These are phyloP conservation scores for Pichia sp. DNA, from an alignment of 1,139 yeast species.

Conservation along the genomic window DNA sequence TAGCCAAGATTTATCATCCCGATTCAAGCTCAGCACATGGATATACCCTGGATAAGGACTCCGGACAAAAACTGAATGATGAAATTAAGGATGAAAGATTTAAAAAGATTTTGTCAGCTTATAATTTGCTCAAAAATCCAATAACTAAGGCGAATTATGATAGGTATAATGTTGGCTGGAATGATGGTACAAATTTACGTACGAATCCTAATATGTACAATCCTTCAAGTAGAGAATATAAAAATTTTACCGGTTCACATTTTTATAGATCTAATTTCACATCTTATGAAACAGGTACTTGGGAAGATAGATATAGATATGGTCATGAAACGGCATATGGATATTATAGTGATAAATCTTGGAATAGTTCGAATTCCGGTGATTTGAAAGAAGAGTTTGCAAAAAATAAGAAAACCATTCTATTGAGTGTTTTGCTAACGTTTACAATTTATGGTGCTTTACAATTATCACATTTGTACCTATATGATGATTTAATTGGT, in stretches of 20 bases:
- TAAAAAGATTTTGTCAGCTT: slow-evolving; percentile 67
- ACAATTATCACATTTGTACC: slow-evolving; percentile 35
- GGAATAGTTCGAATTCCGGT: slow-evolving; percentile 34
- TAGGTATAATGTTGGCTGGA: slow-evolving; percentile 38
- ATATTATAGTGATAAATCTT: slow-evolving; percentile 21
- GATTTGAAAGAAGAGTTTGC: slow-evolving; percentile 32
- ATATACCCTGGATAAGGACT: slow-evolving; percentile 11
- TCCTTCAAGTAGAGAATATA: slow-evolving; percentile 15
- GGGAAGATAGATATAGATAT: slow-evolving; percentile 48
- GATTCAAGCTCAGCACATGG: slow-evolving; percentile 41
- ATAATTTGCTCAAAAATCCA: slow-evolving; percentile 61
- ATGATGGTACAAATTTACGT: slow-evolving; percentile 21
- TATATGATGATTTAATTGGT: slow-evolving; percentile 28
- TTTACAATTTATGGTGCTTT: slow-evolving; percentile 38
- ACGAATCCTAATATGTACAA: slow-evolving; percentile 21
- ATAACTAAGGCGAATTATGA: slow-evolving; percentile 40
- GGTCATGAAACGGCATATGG: slow-evolving; percentile 22
- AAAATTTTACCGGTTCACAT: slow-evolving; percentile 5
- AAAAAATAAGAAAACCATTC: slow-evolving; percentile 42
- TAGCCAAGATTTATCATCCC: slow-evolving; percentile 84
- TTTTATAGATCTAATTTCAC: slow-evolving; percentile 11
- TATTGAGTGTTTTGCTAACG: slow-evolving; percentile 39
- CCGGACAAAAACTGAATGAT: slow-evolving; percentile 30
- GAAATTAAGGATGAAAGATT: slow-evolving; percentile 54
- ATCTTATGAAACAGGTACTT: slow-evolving; percentile 43